phyloP scores from a whole-genome alignment of 305 asterid species.

The Rubia tinctorum region DNA sequence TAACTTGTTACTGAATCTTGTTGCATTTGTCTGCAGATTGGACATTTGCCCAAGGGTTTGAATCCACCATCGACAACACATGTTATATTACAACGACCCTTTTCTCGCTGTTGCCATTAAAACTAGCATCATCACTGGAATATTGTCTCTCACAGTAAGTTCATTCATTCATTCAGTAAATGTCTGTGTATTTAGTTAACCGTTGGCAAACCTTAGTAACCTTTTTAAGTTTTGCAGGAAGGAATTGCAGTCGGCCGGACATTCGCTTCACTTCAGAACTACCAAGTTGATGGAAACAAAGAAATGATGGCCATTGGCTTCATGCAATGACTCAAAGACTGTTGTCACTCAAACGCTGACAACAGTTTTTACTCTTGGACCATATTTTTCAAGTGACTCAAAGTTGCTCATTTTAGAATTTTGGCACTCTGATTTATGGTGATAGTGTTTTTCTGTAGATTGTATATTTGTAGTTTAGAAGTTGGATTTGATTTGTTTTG shows the following conservation, averaged over 20 bases:
- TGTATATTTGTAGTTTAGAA: neutral
- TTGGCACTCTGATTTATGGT: neutral
- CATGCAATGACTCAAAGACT: too few species aligned
- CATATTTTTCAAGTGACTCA: neutral
- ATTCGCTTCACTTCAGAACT: conserved; percentile 68
- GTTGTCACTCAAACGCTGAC: too few species aligned
- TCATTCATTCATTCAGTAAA: neutral
- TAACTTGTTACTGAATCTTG: neutral
- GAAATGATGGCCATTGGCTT: conserved; percentile 97
- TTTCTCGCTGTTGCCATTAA: conserved; percentile 64
- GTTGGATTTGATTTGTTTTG: too few species aligned
- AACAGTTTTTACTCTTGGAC: too few species aligned
- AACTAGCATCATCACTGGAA: conserved; percentile 78
- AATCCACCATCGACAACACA: conserved; percentile 85
- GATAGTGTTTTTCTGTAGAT: neutral
- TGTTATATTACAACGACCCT: conserved; percentile 57
- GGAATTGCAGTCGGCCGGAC: conserved; percentile 97
- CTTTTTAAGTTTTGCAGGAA: conserved; percentile 43
- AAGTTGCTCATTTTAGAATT: neutral
- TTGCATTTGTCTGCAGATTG: conserved; percentile 44
- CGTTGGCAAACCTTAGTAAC: too few species aligned
- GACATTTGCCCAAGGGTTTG: conserved; percentile 77
- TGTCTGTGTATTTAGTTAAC: neutral
- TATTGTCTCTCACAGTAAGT: conserved; percentile 92
- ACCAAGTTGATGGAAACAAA: conserved; percentile 95